Evolutionary conservation across 768 basidiomycete species (phyloP).

Genomic region (Tephrocybe sp.): DNA sequence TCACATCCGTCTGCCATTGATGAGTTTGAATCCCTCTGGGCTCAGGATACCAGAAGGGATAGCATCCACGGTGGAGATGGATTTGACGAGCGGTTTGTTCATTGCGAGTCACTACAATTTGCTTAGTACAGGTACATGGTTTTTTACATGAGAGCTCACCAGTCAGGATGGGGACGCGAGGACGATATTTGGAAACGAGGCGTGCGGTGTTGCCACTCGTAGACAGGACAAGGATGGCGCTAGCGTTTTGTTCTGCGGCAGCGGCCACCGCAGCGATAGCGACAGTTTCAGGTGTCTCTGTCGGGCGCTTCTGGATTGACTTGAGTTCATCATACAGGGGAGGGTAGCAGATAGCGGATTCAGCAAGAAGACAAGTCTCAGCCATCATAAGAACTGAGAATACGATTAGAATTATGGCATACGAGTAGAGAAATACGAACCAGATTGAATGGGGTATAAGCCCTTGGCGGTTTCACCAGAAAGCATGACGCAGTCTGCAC

Average conservation of each 20-base stretch:
- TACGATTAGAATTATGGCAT: neutral
- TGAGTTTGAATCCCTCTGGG: constrained; percentile 83
- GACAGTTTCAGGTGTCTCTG: constrained; percentile 92
- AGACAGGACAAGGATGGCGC: constrained; percentile 93
- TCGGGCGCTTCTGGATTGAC: constrained; percentile 77
- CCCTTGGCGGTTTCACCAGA: constrained; percentile 99
- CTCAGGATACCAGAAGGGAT: constrained; percentile 96
- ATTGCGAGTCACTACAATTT: constrained; percentile 83
- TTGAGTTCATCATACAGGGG: constrained; percentile 90
- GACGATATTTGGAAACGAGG: constrained; percentile 94
- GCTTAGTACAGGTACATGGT: neutral
- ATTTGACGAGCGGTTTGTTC: constrained; percentile 94
- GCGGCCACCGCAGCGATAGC: constrained; percentile 96
- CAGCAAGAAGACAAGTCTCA: constrained; percentile 96
- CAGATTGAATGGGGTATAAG: constrained; percentile 91
- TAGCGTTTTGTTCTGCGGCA: constrained; percentile 90
- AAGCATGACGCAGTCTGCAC: constrained; percentile 99
- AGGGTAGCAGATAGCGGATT: constrained; percentile 92
- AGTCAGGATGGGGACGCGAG: constrained; percentile 89
- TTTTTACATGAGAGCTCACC: constrained; percentile 43
- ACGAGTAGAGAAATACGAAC: constrained; percentile 37
- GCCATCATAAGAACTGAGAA: constrained; percentile 95
- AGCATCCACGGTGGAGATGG: constrained; percentile 94
- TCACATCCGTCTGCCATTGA: constrained; percentile 97
- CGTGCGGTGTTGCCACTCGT: constrained; percentile 97